Evolutionary conservation across 225 moss, liverwort and hornwort species (phyloP).

Genomic region (Neckera pumila): DNA sequence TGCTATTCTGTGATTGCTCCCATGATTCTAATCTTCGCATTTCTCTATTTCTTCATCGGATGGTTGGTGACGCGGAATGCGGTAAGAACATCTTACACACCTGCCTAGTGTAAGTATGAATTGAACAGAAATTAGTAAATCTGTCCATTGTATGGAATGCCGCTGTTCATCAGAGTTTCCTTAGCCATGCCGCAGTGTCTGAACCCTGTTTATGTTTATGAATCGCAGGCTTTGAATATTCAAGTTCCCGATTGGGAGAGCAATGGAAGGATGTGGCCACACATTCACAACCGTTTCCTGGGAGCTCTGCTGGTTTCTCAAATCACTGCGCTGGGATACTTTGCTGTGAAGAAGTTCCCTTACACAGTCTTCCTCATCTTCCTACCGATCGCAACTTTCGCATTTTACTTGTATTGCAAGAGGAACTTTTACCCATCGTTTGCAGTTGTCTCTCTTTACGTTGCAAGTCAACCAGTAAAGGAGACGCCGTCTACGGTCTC

Average conservation of each 20-base stretch:
- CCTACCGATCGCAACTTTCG: conserved; percentile 18
- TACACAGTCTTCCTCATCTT: conserved; percentile 36
- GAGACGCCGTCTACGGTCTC: conserved; percentile 33
- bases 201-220: neutral
- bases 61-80: conserved; percentile 75
- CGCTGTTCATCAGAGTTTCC: neutral
- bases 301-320: conserved; percentile 54
- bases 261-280: conserved; percentile 83
- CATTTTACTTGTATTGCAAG: conserved; percentile 23
- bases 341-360: conserved; percentile 48
- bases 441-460: conserved; percentile 35
- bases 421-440: conserved; percentile 62
- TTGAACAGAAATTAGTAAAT: neutral
- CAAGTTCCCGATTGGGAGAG: conserved; percentile 71
- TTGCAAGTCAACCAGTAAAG: conserved; percentile 47
- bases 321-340: conserved; percentile 64
- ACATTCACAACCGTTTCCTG: conserved; percentile 66
- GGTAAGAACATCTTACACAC: conserved; percentile 11
- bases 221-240: conserved; percentile 58
- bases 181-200: neutral
- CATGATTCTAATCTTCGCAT: conserved; percentile 52
- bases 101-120: neutral
- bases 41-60: conserved; percentile 68
- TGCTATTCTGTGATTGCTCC: conserved; percentile 78
- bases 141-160: neutral